A percentile compares a stretch with the other conserved stretches of the same genome.
Evolutionary conservation across 352 stramenopile genomes (phyloP).

Genomic region (Pythium aphanidermatum): DNA sequence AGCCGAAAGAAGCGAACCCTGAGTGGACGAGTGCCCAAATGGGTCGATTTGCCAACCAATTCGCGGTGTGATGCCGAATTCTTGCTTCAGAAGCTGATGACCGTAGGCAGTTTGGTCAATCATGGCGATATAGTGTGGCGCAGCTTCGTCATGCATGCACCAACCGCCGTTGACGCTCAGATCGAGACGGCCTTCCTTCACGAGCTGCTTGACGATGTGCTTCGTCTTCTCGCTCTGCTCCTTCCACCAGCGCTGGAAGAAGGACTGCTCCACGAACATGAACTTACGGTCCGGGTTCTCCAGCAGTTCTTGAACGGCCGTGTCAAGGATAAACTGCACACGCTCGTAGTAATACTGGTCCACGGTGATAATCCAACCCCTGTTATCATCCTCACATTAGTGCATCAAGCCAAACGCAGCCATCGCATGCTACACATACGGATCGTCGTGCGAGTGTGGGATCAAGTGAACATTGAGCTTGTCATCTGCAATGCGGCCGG

Average conservation of each 20-base stretch:
- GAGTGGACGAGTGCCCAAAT: constrained; percentile 91
- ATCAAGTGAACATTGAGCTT: constrained; percentile 97
- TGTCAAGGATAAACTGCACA: constrained; percentile 96
- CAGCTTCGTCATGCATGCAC: constrained; percentile 99
- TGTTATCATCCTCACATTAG: constrained; percentile 7
- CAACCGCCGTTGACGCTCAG: constrained; percentile 96
- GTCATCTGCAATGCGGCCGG: constrained; percentile 28
- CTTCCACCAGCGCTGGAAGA: constrained; percentile 97
- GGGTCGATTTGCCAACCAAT: constrained; percentile 98
- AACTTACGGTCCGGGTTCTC: constrained; percentile 90
- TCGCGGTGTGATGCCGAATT: constrained; percentile 92
- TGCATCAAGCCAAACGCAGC: constrained; percentile 9
- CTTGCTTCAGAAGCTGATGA: constrained; percentile 91
- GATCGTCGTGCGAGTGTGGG: constrained; percentile 95
- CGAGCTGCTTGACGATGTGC: constrained; percentile 74
- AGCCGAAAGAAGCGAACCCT: constrained; percentile 88
- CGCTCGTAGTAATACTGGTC: constrained; percentile 96
- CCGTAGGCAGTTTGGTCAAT: constrained; percentile 98
- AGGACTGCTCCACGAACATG: constrained; percentile 93
- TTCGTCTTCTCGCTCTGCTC: constrained; percentile 79
- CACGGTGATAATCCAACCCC: constrained; percentile 93
- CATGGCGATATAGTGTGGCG: constrained; percentile 95
- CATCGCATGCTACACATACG: constrained; percentile 24
- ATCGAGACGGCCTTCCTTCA: constrained; percentile 88
- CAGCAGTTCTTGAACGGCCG: constrained; percentile 82